Evolutionary conservation across 1,139 yeast species (phyloP), one percentile per base, ranked within the genome.

Genomic region (Suhomyces guaymorum): DNA sequence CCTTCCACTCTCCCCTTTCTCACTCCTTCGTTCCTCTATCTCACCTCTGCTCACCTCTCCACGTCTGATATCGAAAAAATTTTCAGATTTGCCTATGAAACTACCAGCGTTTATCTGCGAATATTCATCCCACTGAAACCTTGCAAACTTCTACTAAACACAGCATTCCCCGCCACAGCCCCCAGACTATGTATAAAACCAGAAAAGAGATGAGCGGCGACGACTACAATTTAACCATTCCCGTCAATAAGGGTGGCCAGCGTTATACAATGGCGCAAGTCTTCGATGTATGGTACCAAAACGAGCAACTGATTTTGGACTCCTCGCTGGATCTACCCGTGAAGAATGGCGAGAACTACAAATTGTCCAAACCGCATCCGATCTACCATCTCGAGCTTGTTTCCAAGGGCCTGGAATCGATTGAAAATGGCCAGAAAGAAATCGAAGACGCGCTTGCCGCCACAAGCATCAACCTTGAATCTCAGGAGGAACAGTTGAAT

Each of bases 261-360:
- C 51, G 58, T 30, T 80, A 80, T 46, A 51, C 75, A 10, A 62
- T 78, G 55, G 70, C 72, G 22, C 79, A 80, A 43, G 72, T 80
- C 44, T 66, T 80, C 41, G 62, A 68, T 24, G 72, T 79, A 13
- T 80, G 80, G 75, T 57, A 64, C 21, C 61, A 66, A 24, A 65
- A 76, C 57, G 66, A 73, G 38, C 57, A 54, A 44, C 48, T 47
- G 49, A 66, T 57, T 45, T 54, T 59, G 50, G 49, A 41, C 44
- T 43, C 46, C 32, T 29, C 52, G 16, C 45, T 47, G 13, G 57
- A 52, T 16, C 52, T 56, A 7, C 62, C 64, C 15, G 55, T 54
- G 10, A 47, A 49, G 14, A 54, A 43, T 42, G 52, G 48, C 38
- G 67, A 57, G 53, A 58, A 52, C 42, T 69, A 59, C 46, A 63